Evolutionary conservation across 179 eudicot genomes (phyloP).

Genomic region (Silene coronaria): DNA sequence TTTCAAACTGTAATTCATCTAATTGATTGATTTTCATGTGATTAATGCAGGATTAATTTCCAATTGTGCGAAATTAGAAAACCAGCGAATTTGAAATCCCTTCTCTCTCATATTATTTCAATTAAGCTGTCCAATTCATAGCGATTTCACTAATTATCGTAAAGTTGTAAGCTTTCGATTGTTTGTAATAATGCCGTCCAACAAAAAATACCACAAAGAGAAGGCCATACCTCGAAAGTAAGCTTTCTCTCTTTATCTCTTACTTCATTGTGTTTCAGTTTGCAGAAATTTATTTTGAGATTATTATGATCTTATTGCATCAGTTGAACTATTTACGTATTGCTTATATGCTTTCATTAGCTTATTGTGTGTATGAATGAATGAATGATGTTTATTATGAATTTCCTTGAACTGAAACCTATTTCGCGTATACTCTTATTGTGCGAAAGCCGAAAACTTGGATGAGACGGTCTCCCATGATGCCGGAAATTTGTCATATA

Average conservation of each 20-base stretch:
- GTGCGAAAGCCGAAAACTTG: not conserved
- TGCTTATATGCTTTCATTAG: not conserved
- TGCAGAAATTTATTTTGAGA: not conserved
- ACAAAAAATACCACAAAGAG: conserved; percentile 35
- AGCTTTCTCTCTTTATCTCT: not conserved
- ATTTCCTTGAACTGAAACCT: not conserved
- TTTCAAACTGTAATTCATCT: not conserved
- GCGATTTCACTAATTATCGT: not conserved
- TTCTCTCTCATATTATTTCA: no score
- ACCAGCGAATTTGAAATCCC: not conserved
- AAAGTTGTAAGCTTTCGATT: not conserved
- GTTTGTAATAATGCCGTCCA: conserved; percentile 33
- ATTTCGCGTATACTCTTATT: not conserved
- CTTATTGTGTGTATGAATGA: not conserved
- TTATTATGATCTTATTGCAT: not conserved
- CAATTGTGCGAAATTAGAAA: not conserved
- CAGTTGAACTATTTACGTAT: not conserved
- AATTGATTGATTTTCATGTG: not conserved
- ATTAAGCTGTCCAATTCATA: not conserved
- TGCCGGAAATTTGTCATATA: no score
- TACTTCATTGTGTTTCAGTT: not conserved
- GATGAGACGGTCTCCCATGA: not conserved
- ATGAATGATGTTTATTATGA: not conserved
- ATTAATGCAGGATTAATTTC: not conserved
- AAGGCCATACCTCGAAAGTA: conserved; percentile 35